A percentile compares a stretch with the other conserved stretches of the same genome.
phyloP scores from a whole-genome alignment of 306 rosid genomes.

The Cyclanthera cordifolia region DNA sequence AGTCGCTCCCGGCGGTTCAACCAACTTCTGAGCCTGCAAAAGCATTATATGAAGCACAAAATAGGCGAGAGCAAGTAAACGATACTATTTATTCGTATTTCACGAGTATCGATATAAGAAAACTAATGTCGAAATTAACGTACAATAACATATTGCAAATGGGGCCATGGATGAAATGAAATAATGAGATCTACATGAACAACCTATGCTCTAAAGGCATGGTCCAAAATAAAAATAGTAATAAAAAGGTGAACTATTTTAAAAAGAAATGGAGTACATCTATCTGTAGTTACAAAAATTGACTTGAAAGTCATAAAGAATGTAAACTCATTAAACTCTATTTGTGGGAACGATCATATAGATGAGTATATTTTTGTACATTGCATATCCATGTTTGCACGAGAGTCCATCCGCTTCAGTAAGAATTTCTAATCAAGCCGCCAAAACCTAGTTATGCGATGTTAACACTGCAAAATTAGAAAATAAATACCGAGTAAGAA shows the following conservation, averaged over 20 bases:
- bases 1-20: background rate
- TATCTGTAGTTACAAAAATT: constrained; percentile 14
- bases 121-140: background rate
- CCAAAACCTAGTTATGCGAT: constrained; percentile 10
- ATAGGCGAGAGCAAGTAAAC: background rate
- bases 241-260: background rate
- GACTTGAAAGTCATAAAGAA: constrained; percentile 6
- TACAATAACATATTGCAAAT: constrained; percentile 2
- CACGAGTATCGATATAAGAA: background rate
- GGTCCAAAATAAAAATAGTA: constrained; percentile 1
- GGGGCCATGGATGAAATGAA: constrained; percentile 4
- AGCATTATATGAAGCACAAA: background rate
- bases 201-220: background rate
- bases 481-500: background rate
- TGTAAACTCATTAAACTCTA: constrained; percentile 1
- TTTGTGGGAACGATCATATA: background rate
- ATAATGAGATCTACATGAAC: background rate
- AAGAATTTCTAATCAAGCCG: background rate
- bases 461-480: constrained; percentile 16
- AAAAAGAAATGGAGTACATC: background rate
- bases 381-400: background rate
- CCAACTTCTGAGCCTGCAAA: background rate
- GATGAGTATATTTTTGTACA: constrained; percentile 1
- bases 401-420: background rate
- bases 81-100: background rate